Evolutionary conservation across 2,329 filamentous ascomycete genomes (phyloP).

Genomic region (Cladorrhinum sp.): DNA sequence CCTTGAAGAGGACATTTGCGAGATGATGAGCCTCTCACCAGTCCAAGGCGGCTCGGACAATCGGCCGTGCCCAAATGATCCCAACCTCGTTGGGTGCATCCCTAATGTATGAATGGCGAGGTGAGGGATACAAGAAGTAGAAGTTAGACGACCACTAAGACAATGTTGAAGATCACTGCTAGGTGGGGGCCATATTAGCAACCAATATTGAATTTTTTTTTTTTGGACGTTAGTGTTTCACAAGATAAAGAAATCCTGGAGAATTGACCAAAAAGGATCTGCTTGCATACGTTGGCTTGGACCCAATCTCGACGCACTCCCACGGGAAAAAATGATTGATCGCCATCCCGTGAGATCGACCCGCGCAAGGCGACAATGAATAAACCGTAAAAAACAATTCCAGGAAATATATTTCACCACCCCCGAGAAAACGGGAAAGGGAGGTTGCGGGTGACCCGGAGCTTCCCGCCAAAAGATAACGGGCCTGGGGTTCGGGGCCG

Average conservation of each 20-base stretch:
- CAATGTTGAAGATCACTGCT: too few species aligned
- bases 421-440: too few species aligned
- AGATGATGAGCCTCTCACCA: background rate
- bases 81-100: background rate
- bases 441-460: background rate
- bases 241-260: background rate
- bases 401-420: too few species aligned
- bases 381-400: too few species aligned
- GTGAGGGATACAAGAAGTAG: too few species aligned
- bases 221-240: too few species aligned
- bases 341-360: background rate
- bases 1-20: background rate
- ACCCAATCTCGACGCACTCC: too few species aligned
- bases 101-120: background rate
- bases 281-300: too few species aligned
- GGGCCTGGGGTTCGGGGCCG: background rate
- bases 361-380: background rate
- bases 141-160: too few species aligned
- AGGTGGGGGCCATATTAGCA: too few species aligned
- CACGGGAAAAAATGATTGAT: background rate
- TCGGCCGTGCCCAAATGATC: background rate
- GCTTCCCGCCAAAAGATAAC: background rate
- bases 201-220: too few species aligned
- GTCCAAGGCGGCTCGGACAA: background rate
- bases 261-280: background rate